Evolutionary conservation across 2,329 filamentous ascomycete species (phyloP), one percentile per base, ranked within the genome.

Genomic region (Cercospora brassicicola): DNA sequence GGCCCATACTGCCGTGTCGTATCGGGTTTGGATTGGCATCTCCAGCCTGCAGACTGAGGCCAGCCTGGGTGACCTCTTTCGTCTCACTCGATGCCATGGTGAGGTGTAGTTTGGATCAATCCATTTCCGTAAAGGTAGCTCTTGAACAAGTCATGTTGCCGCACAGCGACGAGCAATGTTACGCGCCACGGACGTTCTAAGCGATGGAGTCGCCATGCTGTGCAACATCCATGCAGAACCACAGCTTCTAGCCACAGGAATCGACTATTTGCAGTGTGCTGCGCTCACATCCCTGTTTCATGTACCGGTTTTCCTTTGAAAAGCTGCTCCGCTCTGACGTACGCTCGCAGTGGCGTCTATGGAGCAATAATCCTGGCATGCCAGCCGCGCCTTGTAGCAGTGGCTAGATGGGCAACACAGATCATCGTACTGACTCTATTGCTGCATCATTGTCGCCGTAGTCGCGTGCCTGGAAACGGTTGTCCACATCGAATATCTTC

Each of bases 1-100:
- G 82, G 18, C 81, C 81, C 71, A 84, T 76, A 36, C 80, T 77
- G 66, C 82, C 82, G 81, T 84, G 82, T 67, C 78, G 78, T 23
- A 82, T 74, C 15, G 76, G 72, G 73, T 78, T 77, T 1, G 77
- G 76, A 51, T 80, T 80, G 68, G 68, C 69, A 28, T 77, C 79
- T 56, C 79, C 78, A 48, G 81, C 80, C 57, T 81, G 81, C 48
- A 84, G 74, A 56, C 76, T 80, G 51, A 83, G 74, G 11, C 82
- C 82, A 39, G 81, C 82, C 59, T 71, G 69, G 33, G 67, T 70
- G 63, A 73, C 62, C 33, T 39, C 28, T 31, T 69, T 71, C 10
- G 45, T 36, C 15, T 48, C 36, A 11, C 55, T 66, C 11, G 57
- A 56, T 23, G 67, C 66, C 67, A 69, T 69, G n/a, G 11, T 57